Evolutionary conservation across 176 grass and related monocot species (phyloP).

Genomic region (Triticum aestivum): IWGSC_CS_RefSeq_v2.1 NC_057807.1:515260904-515261403

Average conservation of each 20-base stretch:
- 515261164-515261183: neutral
- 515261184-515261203: neutral
- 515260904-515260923: neutral
- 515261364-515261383: neutral
- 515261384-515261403: neutral
- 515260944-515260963: neutral
- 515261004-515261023: neutral
- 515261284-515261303: neutral
- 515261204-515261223: neutral
- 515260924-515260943: constrained; percentile 6
- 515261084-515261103: no score
- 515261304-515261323: neutral
- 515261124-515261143: neutral
- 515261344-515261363: neutral
- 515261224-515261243: neutral
- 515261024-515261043: neutral
- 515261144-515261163: neutral
- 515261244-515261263: neutral
- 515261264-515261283: neutral
- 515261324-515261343: neutral
- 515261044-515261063: no score
- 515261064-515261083: no score
- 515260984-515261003: neutral
- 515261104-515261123: no score
- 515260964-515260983: constrained; percentile 5